phyloP scores from a whole-genome alignment of 805 yeast genomes.

The Saccharomyces cerevisiae region DNA sequence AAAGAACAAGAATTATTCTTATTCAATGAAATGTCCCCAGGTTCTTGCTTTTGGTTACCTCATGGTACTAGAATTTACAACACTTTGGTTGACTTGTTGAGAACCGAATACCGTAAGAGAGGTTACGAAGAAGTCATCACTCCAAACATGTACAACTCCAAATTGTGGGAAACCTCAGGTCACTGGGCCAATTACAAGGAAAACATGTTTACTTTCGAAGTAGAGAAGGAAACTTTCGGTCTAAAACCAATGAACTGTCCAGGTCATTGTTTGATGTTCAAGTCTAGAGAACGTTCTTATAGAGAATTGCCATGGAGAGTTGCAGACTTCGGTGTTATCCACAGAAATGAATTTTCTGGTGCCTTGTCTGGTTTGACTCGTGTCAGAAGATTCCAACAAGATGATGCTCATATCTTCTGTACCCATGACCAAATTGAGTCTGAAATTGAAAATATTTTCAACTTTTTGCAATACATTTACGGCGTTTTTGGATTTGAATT shows the following conservation, averaged over 20 bases:
- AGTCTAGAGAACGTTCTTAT: slow-evolving; percentile 87
- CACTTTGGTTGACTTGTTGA: slow-evolving; percentile 68
- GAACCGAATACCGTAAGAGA: slow-evolving; percentile 80
- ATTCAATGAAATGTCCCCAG: slow-evolving; percentile 96
- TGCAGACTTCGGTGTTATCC: slow-evolving; percentile 95
- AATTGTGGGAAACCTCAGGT: slow-evolving; percentile 97
- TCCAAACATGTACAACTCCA: slow-evolving; percentile 96
- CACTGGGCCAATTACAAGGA: slow-evolving; percentile 98
- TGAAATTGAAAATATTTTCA: slow-evolving; percentile 78
- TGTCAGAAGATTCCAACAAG: slow-evolving; percentile 98
- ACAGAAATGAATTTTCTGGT: slow-evolving; percentile 93
- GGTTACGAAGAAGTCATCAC: slow-evolving; percentile 98
- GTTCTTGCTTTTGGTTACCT: slow-evolving; percentile 97
- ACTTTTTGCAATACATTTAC: slow-evolving; percentile 75
- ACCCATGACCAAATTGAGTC: slow-evolving; percentile 79
- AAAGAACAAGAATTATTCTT: slow-evolving; percentile 91
- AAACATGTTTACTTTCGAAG: slow-evolving; percentile 93
- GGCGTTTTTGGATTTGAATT: slow-evolving; percentile 92
- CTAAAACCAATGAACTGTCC: slow-evolving; percentile 93
- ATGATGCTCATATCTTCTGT: slow-evolving; percentile 97
- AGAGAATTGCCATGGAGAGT: slow-evolving; percentile 98
- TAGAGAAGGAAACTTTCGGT: slow-evolving; percentile 92
- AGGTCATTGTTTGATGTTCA: slow-evolving; percentile 89
- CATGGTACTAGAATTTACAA: slow-evolving; percentile 98
- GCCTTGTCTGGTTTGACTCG: slow-evolving; percentile 92